Base-by-base conservation (phyloP, 2,329 filamentous ascomycete species). In the Monosporascus sp. region DNA sequence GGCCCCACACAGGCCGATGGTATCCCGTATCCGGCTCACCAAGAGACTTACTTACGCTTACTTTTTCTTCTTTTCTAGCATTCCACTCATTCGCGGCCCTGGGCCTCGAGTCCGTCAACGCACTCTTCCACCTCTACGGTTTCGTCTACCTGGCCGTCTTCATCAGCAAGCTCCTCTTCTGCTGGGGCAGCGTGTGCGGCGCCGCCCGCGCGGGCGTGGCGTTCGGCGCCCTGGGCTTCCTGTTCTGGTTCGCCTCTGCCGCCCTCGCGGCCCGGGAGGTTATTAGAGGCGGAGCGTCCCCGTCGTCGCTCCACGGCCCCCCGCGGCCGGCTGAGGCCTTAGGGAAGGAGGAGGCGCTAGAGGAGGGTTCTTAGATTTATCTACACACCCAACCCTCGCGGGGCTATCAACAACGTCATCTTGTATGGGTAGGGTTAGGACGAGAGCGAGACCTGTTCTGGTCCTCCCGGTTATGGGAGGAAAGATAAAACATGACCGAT, bases 141-240 rank as follows among this genome's bases (percentile, higher is more conserved):
- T 85, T 85, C 69, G 74, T 83, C 60, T 80, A 80, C 9, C 74
- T 85, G 20, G 73, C 79, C 44, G 75, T 80, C 57, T 85, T 83
- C 69, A 76, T 86, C 58, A 71, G 74, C 64, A 71, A 71, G 50
- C 71, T 85, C 49, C 68, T 78, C 52, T 82, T 82, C 70, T 86
- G 83, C 69, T 72, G 74, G 27, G 83, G 82, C 43, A 72, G 71
- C 38, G 79, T 84, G 26, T 86, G 83, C 70, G 72, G 72, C 24
- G 75, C 78, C 14, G 81, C 80, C 41, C 77, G 78, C 20, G 79
- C 80, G 44, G 75, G 78, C 55, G 75, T 78, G n/a, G 78, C 76
- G 43, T 75, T 85, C 49, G 76, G 79, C 19, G 76, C 80, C 14
- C 71, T 79, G 52, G 73, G 76, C 55, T 85, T 82, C 64, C 62